A percentile compares a stretch with the other conserved stretches of the same genome.
These are phyloP conservation scores for Cylindrotheca fusiformis DNA, from an alignment of 108 stramenopile genomes.

Conservation along the genomic window DNA sequence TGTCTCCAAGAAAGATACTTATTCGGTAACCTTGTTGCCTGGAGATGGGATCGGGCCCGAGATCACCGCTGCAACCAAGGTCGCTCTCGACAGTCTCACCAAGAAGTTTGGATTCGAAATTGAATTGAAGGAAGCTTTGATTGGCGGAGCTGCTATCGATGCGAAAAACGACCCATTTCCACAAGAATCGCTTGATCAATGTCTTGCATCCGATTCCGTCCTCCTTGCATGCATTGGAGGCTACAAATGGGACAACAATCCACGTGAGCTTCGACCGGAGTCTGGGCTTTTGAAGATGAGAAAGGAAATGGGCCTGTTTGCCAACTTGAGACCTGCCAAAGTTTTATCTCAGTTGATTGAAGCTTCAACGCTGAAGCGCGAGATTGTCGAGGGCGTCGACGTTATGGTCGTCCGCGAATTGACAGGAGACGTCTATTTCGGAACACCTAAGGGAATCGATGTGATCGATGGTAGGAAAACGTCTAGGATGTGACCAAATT, in stretches of 20 bases:
- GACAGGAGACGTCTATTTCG: slow-evolving; percentile 99
- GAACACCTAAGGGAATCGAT: slow-evolving; percentile 96
- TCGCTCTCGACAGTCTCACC: slow-evolving; percentile 61
- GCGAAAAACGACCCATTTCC: slow-evolving; percentile 92
- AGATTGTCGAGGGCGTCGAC: slow-evolving; percentile 97
- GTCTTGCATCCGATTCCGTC: slow-evolving; percentile 88
- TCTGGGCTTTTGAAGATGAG: slow-evolving; percentile 95
- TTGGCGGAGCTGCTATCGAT: slow-evolving; percentile 97
- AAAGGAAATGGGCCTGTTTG: slow-evolving; percentile 94
- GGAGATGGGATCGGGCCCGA: slow-evolving; percentile 93
- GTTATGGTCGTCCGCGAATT: slow-evolving; percentile 98
- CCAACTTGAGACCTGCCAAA: slow-evolving; percentile 97
- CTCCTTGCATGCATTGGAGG: slow-evolving; percentile 97
- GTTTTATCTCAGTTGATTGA: slow-evolving; percentile 91
- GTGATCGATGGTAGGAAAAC: slow-evolving; percentile 67
- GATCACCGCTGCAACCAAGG: slow-evolving; percentile 89
- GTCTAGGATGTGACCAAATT: background rate
- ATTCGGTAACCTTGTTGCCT: slow-evolving; percentile 81
- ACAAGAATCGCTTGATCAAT: slow-evolving; percentile 83
- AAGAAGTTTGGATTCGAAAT: slow-evolving; percentile 73
- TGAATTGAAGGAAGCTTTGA: slow-evolving; percentile 90
- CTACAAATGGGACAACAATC: slow-evolving; percentile 97
- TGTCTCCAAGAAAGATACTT: slow-evolving; percentile 84
- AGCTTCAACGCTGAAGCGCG: slow-evolving; percentile 94
- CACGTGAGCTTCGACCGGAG: slow-evolving; percentile 93